Base-by-base conservation (phyloP, 108 stramenopile species). In the Cylindrotheca fusiformis region DNA sequence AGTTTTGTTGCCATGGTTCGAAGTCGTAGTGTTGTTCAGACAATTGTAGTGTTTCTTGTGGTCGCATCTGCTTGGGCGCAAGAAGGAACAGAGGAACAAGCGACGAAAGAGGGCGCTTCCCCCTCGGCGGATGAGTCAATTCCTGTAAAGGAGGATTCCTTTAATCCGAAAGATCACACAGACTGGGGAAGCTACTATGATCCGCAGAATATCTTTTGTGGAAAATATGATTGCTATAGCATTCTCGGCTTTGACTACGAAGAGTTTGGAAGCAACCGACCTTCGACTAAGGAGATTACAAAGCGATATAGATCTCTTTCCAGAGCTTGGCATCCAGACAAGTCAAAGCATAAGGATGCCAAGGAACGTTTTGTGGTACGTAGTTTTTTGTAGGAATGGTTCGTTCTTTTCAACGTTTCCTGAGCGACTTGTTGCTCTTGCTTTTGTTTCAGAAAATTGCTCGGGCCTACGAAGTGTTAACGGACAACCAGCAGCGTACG, bases 211-310 rank as follows among this genome's bases (percentile, higher is more conserved):
- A 59, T 84, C 5, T 94, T 94, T 55, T 94, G 93, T 50, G 93
- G 93, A 6, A 71, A 87, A 51, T 89, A 80, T 63, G 93, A 94
- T 67, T 94, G 93, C 44, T 94, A 94, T 70, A 78, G 77, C 45
- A 90, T 94, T 65, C 72, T 94, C 10, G 93, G 93, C 26, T 94
- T 94, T 56, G 93, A 94, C 53, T 87, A 89, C 63, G 86, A 89
- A 74, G 58, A 66, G 4, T 89, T 80, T 58, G 83, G 78, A 12
- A 55, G 32, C 2, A 68, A 71, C 18, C 78, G 72, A 19, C 93
- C 89, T n/a, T 54, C 77, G 17, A 68, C 76, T 8, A 87, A 86
- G 63, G 71, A 78, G 2, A 89, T 94, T 44, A 90, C 93, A 14
- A 76, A 91, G 70, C 78, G 82, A 28, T 94, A 91, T 65, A 71